These are phyloP conservation scores for Amphicarpaea edgeworthii DNA, from an alignment of 306 rosid species.

Conservation along the genomic window DNA sequence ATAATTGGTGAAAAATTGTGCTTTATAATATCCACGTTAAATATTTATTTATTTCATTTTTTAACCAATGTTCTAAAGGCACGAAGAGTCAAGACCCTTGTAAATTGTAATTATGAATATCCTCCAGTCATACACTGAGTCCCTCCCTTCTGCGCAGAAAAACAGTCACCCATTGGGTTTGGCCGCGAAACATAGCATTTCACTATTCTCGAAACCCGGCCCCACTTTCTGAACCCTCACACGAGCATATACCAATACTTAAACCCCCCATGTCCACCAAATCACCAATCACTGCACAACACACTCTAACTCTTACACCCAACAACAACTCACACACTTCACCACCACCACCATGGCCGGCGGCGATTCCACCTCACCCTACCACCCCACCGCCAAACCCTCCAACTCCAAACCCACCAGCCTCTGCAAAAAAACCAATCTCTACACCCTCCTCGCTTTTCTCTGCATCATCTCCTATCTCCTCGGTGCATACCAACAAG, in stretches of 20 bases:
- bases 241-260: neutral
- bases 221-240: neutral
- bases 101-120: too few species aligned
- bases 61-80: too few species aligned
- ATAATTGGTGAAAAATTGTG: too few species aligned
- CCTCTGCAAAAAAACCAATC: slow-evolving; percentile 54
- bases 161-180: too few species aligned
- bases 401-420: slow-evolving; percentile 35
- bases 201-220: neutral
- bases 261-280: slow-evolving; percentile 3
- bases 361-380: slow-evolving; percentile 37
- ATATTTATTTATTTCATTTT: too few species aligned
- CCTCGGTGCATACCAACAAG: slow-evolving; percentile 59
- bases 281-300: neutral
- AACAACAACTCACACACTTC: too few species aligned
- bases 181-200: neutral
- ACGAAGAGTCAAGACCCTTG: too few species aligned
- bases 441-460: slow-evolving; percentile 58
- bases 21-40: too few species aligned
- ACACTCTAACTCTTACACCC: neutral
- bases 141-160: too few species aligned
- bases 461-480: slow-evolving; percentile 69
- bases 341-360: slow-evolving; percentile 49
- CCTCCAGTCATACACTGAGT: too few species aligned
- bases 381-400: slow-evolving; percentile 63